Evolutionary conservation across 2,329 filamentous ascomycete species (phyloP), one percentile per base, ranked within the genome.

Genomic region (Colletotrichum noveboracense): DNA sequence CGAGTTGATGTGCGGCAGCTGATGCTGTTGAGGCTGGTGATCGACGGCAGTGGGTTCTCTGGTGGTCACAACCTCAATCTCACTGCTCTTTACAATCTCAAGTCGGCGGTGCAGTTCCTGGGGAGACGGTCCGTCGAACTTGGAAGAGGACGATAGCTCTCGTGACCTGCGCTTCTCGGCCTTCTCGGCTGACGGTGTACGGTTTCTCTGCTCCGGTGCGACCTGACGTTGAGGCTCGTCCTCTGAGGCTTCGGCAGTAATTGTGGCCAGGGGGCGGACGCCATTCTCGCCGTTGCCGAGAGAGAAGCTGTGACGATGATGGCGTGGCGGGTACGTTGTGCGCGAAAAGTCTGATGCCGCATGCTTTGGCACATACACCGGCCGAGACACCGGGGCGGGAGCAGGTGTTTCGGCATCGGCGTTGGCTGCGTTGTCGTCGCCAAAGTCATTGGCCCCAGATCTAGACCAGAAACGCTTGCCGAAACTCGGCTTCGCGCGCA

Each of bases 331-430:
- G 6, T 78, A 58, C 2, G 78, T 75, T 28, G 81, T 69, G 24
- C 80, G 80, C 6, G 80, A 80, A 38, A 82, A 83, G 66, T 83
- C 81, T 55, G 80, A 71, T n/a, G 81, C 81, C 5, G 81, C 81
- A 74, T 83, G 81, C 36, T 77, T 79, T 18, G 81, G 81, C 28
- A 80, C 73, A 52, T 82, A 82, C 48, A 72, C 70, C 26, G 70
- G 43, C 28, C 38, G 76, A 24, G 55, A 65, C 32, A 48, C 38
- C 34, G 76, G 24, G 24, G 66, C 38, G 12, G 24, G 26, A 58
- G 52, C 36, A 12, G 73, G 32, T 58, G 66, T 21, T 26, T 66
- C 38, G 62, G 32, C 28, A 6, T 65, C 52, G 58, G 55, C 18
- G 34, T 43, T 61, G 6, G 55, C 10, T 30, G 24, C 43, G 12